Conservation (phyloP, 2,329 filamentous ascomycete genomes). For the Fusarium paranaense region DNA sequence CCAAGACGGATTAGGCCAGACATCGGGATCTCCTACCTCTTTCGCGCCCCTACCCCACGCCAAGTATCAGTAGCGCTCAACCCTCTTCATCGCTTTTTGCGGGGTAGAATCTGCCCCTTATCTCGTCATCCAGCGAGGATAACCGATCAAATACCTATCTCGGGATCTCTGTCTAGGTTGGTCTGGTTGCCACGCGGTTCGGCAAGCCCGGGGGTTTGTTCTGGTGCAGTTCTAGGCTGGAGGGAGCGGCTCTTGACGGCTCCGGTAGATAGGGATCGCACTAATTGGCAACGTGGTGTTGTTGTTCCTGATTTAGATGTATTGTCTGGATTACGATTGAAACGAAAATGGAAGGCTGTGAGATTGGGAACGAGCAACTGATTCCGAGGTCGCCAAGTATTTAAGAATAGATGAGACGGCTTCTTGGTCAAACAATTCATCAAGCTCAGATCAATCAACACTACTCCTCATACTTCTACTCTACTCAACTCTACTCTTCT, state of each 20-base stretch:
- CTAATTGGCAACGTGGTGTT: not conserved
- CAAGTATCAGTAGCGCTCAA: not conserved
- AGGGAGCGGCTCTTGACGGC: conserved; percentile 21
- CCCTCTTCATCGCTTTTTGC: not conserved
- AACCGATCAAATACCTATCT: conserved; percentile 7
- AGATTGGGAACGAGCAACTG: conserved; percentile 20
- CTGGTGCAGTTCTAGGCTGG: not conserved
- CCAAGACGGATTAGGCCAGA: not conserved
- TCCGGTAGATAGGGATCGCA: conserved; percentile 1
- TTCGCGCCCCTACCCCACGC: not conserved
- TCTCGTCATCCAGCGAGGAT: conserved; percentile 27
- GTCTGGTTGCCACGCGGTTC: not conserved
- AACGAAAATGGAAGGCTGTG: conserved; percentile 2
- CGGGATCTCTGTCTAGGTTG: conserved; percentile 27
- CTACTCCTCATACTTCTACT: not conserved
- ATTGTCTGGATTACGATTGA: not conserved
- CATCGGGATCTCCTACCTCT: conserved; percentile 28
- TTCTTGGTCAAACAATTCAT: not conserved
- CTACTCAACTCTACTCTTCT: too few species aligned
- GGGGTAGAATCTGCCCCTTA: conserved; percentile 6
- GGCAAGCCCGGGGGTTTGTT: not conserved
- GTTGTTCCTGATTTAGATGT: not conserved
- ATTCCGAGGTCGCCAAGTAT: conserved; percentile 20
- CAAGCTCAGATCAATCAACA: conserved; percentile 5
- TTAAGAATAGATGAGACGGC: not conserved